A percentile compares a stretch with the other conserved stretches of the same genome.
Evolutionary conservation across 2,329 filamentous ascomycete genomes (phyloP).

Genomic region (Apiospora kogelbergensis): DNA sequence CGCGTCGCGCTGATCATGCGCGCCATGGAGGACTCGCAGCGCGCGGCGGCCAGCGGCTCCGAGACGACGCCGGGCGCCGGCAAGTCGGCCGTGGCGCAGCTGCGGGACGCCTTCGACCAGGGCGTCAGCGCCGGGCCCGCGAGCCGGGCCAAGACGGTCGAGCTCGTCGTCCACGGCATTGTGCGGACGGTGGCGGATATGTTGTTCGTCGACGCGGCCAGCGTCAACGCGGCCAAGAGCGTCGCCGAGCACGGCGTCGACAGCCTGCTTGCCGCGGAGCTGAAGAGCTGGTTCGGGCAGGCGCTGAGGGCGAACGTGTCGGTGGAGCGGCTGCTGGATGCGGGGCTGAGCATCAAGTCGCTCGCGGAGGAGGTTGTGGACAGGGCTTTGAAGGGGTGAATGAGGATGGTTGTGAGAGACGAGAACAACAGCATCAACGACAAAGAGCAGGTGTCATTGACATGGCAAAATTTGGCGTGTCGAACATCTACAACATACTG

Average conservation of each 20-base stretch:
- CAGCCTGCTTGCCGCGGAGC: constrained; percentile 29
- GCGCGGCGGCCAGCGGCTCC: constrained; percentile 9
- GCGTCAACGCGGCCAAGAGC: constrained; percentile 19
- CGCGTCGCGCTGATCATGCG: constrained; percentile 27
- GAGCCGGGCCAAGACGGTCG: background rate
- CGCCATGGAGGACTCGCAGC: constrained; percentile 25
- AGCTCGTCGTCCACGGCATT: constrained; percentile 15
- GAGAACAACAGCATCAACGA: too few species aligned
- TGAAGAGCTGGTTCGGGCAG: constrained; percentile 25
- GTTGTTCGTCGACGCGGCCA: constrained; percentile 21
- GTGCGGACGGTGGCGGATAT: constrained; percentile 19
- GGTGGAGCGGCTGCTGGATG: constrained; percentile 21
- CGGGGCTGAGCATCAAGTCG: constrained; percentile 7
- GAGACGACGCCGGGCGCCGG: background rate
- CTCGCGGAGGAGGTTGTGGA: constrained; percentile 14
- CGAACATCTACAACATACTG: too few species aligned
- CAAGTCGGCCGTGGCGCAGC: constrained; percentile 11
- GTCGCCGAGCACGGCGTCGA: constrained; percentile 27
- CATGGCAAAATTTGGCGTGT: too few species aligned
- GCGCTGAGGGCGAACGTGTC: constrained; percentile 14
- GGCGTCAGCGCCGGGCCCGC: too few species aligned
- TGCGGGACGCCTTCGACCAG: constrained; percentile 13
- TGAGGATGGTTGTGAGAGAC: background rate
- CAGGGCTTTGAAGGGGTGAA: background rate
- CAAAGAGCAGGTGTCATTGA: background rate